Conservation (phyloP, 305 asterid genomes). For the Ajuga reptans region DNA sequence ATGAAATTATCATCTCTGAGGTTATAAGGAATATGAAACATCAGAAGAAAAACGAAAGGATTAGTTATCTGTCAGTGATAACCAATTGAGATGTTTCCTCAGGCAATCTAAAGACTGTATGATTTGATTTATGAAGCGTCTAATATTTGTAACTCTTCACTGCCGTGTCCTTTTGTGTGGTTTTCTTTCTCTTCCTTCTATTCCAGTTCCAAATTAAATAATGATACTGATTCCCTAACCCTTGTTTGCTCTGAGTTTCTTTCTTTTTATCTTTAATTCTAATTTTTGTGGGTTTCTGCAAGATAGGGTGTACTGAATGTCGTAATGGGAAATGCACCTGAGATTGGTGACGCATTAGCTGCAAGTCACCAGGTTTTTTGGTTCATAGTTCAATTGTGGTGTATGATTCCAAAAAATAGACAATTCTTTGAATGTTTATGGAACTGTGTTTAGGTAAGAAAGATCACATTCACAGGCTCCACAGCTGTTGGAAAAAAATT, state of each 20-base stretch:
- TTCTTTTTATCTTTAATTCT: not conserved
- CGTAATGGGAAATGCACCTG: slow-evolving; percentile 86
- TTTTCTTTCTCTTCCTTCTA: not conserved
- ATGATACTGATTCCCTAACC: slow-evolving; percentile 10
- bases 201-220: not conserved
- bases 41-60: not conserved
- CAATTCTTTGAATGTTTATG: slow-evolving; percentile 13
- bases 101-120: not conserved
- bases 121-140: slow-evolving; percentile 8
- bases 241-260: slow-evolving; percentile 7
- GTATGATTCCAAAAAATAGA: not conserved
- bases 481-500: slow-evolving; percentile 89
- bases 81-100: not conserved
- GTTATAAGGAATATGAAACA: not conserved
- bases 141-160: not conserved
- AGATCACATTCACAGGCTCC: slow-evolving; percentile 94
- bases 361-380: slow-evolving; percentile 64
- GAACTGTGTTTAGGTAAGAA: slow-evolving; percentile 59
- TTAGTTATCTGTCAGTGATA: not conserved
- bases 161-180: not conserved
- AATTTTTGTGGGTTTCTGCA: slow-evolving; percentile 26
- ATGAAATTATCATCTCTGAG: slow-evolving; percentile 2
- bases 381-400: slow-evolving; percentile 1
- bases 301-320: slow-evolving; percentile 80
- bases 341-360: slow-evolving; percentile 76